Conservation (phyloP, 768 basidiomycete genomes). For the Postia placenta region DNA sequence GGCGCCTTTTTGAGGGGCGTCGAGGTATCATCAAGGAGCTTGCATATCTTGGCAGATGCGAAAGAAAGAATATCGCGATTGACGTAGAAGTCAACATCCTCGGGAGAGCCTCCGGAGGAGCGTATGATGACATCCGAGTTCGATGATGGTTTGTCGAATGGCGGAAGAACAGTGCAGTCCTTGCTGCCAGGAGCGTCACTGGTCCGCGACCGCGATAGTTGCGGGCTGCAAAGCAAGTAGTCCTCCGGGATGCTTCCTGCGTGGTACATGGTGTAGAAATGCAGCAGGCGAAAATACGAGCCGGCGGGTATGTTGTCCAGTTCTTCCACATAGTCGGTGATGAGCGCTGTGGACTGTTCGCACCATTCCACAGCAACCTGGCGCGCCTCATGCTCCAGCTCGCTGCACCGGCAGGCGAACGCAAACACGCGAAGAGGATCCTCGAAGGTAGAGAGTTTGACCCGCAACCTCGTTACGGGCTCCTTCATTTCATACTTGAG, state of each 20-base stretch:
- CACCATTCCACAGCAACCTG: constrained; percentile 3
- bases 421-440: constrained; percentile 2
- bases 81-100: constrained; percentile 43
- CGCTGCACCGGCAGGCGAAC: neutral
- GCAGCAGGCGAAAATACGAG: constrained; percentile 3
- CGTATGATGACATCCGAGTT: constrained; percentile 2
- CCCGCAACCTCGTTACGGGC: neutral
- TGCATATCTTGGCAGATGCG: constrained; percentile 52
- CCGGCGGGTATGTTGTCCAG: constrained; percentile 3
- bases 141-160: neutral
- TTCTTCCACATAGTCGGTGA: neutral
- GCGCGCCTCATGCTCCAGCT: neutral
- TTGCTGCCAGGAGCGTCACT: constrained; percentile 24
- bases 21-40: constrained; percentile 31
- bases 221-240: neutral
- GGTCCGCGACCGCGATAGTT: neutral
- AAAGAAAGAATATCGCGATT: constrained; percentile 49
- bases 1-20: no score
- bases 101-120: constrained; percentile 28
- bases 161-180: constrained; percentile 14
- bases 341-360: neutral
- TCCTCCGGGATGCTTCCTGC: neutral
- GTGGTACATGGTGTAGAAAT: constrained; percentile 1
- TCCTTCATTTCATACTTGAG: constrained; percentile 2
- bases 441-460: neutral